phyloP scores from a whole-genome alignment of 441 rosid genomes.

The Euphorbia schlechtendalii region DNA sequence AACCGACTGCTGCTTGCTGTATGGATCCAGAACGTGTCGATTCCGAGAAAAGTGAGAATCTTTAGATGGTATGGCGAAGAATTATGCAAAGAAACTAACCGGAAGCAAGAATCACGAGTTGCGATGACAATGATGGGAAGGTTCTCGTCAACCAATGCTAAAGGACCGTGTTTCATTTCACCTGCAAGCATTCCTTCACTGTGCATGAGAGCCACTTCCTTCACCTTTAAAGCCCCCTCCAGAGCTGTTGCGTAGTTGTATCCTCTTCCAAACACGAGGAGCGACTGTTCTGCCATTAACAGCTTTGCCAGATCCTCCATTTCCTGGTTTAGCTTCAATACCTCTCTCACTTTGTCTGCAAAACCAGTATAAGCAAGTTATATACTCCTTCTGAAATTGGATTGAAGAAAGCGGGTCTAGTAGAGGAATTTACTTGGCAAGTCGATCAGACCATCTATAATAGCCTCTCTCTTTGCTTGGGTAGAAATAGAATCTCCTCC shows the following conservation, averaged over 20 bases:
- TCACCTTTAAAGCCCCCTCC: slow-evolving; percentile 93
- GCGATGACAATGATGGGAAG: slow-evolving; percentile 84
- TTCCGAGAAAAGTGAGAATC: neutral
- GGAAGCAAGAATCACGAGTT: slow-evolving; percentile 81
- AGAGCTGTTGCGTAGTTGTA: slow-evolving; percentile 87
- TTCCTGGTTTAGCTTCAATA: slow-evolving; percentile 71
- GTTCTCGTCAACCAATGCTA: slow-evolving; percentile 89
- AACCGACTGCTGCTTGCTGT: slow-evolving; percentile 92
- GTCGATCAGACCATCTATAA: slow-evolving; percentile 74
- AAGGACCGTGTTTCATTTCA: slow-evolving; percentile 97
- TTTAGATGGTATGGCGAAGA: neutral
- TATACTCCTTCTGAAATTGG: neutral
- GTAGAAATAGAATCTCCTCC: slow-evolving; percentile 74
- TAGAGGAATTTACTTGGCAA: slow-evolving; percentile 49
- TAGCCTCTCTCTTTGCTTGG: slow-evolving; percentile 66
- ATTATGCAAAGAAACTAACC: slow-evolving; percentile 28
- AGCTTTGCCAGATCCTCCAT: slow-evolving; percentile 81
- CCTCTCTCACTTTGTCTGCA: slow-evolving; percentile 83
- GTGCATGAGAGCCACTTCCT: slow-evolving; percentile 97
- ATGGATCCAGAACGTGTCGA: slow-evolving; percentile 14
- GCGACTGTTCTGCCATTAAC: slow-evolving; percentile 76
- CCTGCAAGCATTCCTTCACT: slow-evolving; percentile 96
- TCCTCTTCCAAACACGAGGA: slow-evolving; percentile 93
- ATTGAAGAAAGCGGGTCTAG: neutral
- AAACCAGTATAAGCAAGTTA: neutral